Conservation (phyloP, 2,329 filamentous ascomycete genomes). For the Venturia effusa region DNA sequence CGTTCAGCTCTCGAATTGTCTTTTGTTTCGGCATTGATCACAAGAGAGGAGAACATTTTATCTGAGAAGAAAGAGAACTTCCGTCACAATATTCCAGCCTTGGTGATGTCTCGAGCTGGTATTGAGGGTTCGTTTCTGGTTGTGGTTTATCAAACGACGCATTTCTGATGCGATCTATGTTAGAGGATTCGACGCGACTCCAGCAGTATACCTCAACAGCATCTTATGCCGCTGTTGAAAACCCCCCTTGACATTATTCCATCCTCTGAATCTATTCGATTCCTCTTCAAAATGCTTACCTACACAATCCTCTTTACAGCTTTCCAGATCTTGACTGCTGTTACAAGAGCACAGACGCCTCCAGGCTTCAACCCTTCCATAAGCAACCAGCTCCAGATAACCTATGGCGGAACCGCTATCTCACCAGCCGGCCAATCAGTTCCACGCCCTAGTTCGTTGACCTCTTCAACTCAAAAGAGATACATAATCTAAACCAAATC, state of each 20-base stretch:
- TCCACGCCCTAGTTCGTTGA: slow-evolving; percentile 21
- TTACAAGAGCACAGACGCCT: slow-evolving; percentile 7
- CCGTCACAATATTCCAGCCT: background rate
- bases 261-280: background rate
- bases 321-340: background rate
- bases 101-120: background rate
- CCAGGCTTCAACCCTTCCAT: slow-evolving; percentile 4
- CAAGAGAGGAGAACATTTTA: too few species aligned
- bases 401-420: slow-evolving; percentile 21
- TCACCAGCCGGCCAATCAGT: slow-evolving; percentile 21
- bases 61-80: too few species aligned
- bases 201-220: background rate
- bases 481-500: background rate
- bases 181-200: background rate
- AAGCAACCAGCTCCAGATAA: slow-evolving; percentile 16
- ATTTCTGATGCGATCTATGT: background rate
- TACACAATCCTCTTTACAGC: background rate
- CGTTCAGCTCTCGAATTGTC: too few species aligned
- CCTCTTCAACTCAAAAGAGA: slow-evolving; percentile 10
- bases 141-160: background rate
- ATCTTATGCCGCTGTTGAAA: background rate
- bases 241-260: background rate
- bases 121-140: background rate
- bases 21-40: too few species aligned
- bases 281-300: background rate